Conservation (phyloP, 441 rosid species). For the Raphanus hybrid region DNA sequence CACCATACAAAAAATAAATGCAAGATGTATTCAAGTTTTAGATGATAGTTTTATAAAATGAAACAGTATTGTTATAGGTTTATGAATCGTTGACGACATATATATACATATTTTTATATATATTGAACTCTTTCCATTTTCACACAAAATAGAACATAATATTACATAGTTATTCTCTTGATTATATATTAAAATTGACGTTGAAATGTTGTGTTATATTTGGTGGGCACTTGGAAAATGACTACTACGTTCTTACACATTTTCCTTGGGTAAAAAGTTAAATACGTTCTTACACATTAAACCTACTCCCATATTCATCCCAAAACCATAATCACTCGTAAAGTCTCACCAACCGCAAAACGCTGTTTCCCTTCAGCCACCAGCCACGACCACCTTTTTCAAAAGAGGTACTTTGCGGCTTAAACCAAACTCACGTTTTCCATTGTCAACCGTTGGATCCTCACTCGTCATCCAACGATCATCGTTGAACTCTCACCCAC, state of each 20-base stretch:
- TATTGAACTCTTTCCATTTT: background rate
- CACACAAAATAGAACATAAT: background rate
- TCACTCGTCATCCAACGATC: background rate
- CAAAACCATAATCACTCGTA: conserved; percentile 3
- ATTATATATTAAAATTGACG: background rate
- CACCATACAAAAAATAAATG: background rate
- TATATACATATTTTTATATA: background rate
- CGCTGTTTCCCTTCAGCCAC: conserved; percentile 14
- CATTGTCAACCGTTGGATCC: background rate
- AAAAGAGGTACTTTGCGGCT: background rate
- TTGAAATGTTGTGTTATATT: background rate
- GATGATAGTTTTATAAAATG: background rate
- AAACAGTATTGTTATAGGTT: background rate
- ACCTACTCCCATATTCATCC: background rate
- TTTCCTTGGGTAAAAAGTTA: no score
- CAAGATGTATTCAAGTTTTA: background rate
- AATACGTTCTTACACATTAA: background rate
- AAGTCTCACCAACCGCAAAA: conserved; percentile 55
- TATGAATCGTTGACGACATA: background rate
- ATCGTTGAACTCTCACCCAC: background rate
- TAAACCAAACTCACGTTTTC: background rate
- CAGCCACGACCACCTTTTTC: no score
- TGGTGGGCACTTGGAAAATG: background rate
- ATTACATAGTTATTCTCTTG: background rate
- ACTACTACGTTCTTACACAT: background rate